phyloP scores from a whole-genome alignment of 495 filamentous ascomycete genomes.

The Penicillium psychrofluorescens region DNA sequence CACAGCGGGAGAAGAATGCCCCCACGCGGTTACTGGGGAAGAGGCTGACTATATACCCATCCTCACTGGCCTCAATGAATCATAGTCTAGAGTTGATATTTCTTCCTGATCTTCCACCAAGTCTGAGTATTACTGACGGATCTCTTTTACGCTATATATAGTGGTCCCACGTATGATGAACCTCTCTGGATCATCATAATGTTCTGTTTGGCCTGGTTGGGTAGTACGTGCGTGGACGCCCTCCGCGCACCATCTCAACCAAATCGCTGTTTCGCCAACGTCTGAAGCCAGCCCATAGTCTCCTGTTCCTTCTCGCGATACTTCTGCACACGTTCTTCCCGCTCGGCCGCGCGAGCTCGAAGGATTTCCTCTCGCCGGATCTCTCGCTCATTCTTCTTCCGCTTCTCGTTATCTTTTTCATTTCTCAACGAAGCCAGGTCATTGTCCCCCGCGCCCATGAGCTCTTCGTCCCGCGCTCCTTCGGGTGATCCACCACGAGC shows the following conservation, averaged over 20 bases:
- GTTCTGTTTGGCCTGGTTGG: slow-evolving; percentile 1
- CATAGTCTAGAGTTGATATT: too few species aligned
- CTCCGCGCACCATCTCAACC: slow-evolving; percentile 15
- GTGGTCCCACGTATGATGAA: too few species aligned
- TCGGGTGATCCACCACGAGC: slow-evolving; percentile 36
- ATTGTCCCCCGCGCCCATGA: slow-evolving; percentile 36
- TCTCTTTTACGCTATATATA: too few species aligned
- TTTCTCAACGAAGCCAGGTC: slow-evolving; percentile 33
- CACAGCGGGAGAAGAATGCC: too few species aligned
- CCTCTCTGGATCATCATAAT: too few species aligned
- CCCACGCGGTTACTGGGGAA: too few species aligned
- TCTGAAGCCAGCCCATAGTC: slow-evolving; percentile 39
- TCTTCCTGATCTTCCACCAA: too few species aligned
- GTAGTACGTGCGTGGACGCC: background rate
- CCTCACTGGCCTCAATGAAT: too few species aligned
- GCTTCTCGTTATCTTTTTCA: slow-evolving; percentile 30
- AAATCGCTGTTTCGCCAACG: slow-evolving; percentile 38
- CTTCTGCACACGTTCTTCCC: slow-evolving; percentile 35
- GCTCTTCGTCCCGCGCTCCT: slow-evolving; percentile 32
- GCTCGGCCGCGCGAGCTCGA: slow-evolving; percentile 30
- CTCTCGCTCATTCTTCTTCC: slow-evolving; percentile 38
- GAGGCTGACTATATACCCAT: too few species aligned
- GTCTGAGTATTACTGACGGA: too few species aligned
- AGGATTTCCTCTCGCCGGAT: slow-evolving; percentile 37
- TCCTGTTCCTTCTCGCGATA: slow-evolving; percentile 38